Conservation (phyloP, 2,329 filamentous ascomycete species). For the Penicillium sp. region DNA sequence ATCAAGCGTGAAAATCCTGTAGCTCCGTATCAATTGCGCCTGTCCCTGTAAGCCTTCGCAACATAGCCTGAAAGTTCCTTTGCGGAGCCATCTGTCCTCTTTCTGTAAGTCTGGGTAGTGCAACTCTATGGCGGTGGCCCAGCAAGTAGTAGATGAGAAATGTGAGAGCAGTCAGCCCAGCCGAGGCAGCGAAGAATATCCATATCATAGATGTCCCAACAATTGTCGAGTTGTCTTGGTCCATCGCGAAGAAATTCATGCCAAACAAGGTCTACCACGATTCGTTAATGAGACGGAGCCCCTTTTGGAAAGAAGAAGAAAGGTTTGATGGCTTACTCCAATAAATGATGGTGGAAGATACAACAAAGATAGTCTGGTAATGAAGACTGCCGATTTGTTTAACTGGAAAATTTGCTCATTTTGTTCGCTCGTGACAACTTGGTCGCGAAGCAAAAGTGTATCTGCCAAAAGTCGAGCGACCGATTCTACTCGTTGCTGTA, state of each 20-base stretch:
- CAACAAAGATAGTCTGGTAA: slow-evolving; percentile 32
- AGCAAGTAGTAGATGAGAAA: slow-evolving; percentile 23
- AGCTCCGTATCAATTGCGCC: background rate
- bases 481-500: slow-evolving; percentile 20
- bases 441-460: slow-evolving; percentile 16
- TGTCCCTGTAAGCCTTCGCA: background rate
- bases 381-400: slow-evolving; percentile 29
- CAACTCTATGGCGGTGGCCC: background rate
- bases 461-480: slow-evolving; percentile 22
- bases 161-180: slow-evolving; percentile 32
- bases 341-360: slow-evolving; percentile 41
- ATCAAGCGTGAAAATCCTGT: background rate
- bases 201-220: slow-evolving; percentile 39
- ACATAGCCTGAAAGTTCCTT: background rate
- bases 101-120: background rate
- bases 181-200: slow-evolving; percentile 39
- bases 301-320: background rate
- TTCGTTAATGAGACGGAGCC: no score
- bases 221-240: slow-evolving; percentile 28
- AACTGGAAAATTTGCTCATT: slow-evolving; percentile 26
- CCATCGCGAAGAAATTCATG: slow-evolving; percentile 44
- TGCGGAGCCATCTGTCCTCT: background rate
- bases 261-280: slow-evolving; percentile 38
- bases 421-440: slow-evolving; percentile 16
- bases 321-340: slow-evolving; percentile 24